Evolutionary conservation across 352 stramenopile species (phyloP).

Genomic region (Globisporangium megalacanthum): DNA sequence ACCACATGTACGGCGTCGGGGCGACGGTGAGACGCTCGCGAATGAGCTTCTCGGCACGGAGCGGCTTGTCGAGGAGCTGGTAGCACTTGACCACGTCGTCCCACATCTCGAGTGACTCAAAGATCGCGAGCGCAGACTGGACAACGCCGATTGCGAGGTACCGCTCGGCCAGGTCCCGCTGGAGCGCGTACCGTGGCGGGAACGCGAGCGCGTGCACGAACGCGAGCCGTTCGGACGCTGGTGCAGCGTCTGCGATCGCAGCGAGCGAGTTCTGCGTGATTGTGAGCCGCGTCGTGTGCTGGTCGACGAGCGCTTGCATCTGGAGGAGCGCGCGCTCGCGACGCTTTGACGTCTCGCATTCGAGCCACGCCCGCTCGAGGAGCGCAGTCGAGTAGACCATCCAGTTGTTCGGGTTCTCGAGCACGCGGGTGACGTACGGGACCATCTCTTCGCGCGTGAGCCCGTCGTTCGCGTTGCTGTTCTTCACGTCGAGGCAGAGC

Average conservation of each 20-base stretch:
- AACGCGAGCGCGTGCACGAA: slow-evolving; percentile 93
- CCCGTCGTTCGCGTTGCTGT: slow-evolving; percentile 93
- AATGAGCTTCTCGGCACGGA: slow-evolving; percentile 88
- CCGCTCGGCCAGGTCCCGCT: slow-evolving; percentile 90
- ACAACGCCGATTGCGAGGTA: slow-evolving; percentile 90
- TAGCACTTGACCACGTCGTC: slow-evolving; percentile 96
- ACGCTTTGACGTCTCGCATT: slow-evolving; percentile 91
- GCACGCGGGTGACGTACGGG: slow-evolving; percentile 90
- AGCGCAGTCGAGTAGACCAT: slow-evolving; percentile 95
- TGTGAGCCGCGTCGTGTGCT: slow-evolving; percentile 92
- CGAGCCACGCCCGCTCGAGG: slow-evolving; percentile 91
- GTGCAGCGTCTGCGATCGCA: slow-evolving; percentile 88
- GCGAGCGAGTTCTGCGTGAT: slow-evolving; percentile 84
- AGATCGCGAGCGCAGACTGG: slow-evolving; percentile 90
- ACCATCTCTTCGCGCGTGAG: slow-evolving; percentile 95
- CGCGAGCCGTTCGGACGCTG: slow-evolving; percentile 84
- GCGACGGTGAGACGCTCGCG: slow-evolving; percentile 76
- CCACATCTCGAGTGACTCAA: slow-evolving; percentile 94
- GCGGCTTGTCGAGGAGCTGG: slow-evolving; percentile 87
- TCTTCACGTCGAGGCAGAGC: slow-evolving; percentile 96
- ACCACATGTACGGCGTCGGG: slow-evolving; percentile 92
- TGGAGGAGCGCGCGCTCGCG: slow-evolving; percentile 94
- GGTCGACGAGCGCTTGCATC: slow-evolving; percentile 95
- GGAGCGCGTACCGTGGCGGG: slow-evolving; percentile 91
- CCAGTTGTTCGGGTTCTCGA: slow-evolving; percentile 94